These are phyloP conservation scores for Chernovozyma aurita DNA, from an alignment of 1,139 yeast genomes.

Conservation along the genomic window DNA sequence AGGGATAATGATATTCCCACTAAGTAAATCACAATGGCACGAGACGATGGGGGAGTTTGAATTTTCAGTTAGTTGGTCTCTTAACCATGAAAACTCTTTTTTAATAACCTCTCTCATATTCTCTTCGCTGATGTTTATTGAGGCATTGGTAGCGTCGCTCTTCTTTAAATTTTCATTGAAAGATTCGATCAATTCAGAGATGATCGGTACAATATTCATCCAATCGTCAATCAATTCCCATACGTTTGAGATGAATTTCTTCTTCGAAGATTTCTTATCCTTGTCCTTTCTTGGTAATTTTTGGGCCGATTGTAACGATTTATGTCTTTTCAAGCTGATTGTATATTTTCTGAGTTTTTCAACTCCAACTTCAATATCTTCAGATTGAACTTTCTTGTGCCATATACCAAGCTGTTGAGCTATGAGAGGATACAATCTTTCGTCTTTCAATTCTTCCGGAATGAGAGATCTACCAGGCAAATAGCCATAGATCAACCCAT, in stretches of 20 bases:
- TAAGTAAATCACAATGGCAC: conserved; percentile 67
- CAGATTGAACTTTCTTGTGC: conserved; percentile 50
- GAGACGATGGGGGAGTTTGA: conserved; percentile 52
- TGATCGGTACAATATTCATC: conserved; percentile 57
- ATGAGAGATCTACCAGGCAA: conserved; percentile 61
- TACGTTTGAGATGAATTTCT: conserved; percentile 38
- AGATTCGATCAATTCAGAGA: conserved; percentile 36
- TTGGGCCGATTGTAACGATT: background rate
- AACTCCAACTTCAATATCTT: conserved; percentile 50
- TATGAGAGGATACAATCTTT: conserved; percentile 49
- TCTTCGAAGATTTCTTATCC: conserved; percentile 9
- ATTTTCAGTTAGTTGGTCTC: conserved; percentile 27
- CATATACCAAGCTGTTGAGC: conserved; percentile 70
- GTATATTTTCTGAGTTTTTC: conserved; percentile 37
- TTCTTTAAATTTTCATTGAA: conserved; percentile 31
- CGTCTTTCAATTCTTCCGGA: conserved; percentile 50
- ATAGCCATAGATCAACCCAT: conserved; percentile 72
- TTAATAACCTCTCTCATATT: conserved; percentile 37
- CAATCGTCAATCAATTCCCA: conserved; percentile 63
- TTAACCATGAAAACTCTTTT: conserved; percentile 56
- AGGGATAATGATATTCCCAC: conserved; percentile 70
- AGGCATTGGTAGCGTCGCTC: no score
- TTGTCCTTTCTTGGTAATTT: background rate
- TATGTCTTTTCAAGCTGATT: conserved; percentile 11
- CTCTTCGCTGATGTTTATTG: conserved; percentile 11